phyloP scores from a whole-genome alignment of 805 yeast genomes.

The Ogataea haglerorum region DNA sequence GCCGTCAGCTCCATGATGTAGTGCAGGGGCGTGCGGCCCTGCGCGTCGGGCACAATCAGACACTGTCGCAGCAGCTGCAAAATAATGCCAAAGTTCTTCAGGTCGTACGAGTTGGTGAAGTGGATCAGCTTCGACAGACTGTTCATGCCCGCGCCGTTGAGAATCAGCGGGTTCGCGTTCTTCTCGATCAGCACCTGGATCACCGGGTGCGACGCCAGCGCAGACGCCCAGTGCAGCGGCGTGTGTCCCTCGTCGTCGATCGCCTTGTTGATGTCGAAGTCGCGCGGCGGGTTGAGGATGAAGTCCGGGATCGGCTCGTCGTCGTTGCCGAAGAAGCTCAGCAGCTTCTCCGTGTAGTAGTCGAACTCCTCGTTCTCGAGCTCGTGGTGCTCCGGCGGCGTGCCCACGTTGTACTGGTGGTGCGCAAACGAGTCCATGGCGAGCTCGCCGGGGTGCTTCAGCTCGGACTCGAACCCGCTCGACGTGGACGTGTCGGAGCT shows the following conservation, averaged over 20 bases:
- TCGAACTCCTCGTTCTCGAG: conserved; percentile 36
- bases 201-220: conserved; percentile 65
- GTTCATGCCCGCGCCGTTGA: conserved; percentile 60
- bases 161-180: conserved; percentile 57
- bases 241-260: conserved; percentile 82
- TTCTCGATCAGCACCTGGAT: conserved; percentile 53
- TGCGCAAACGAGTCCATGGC: conserved; percentile 19
- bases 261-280: conserved; percentile 61
- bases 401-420: conserved; percentile 9
- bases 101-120: conserved; percentile 70
- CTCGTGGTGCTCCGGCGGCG: conserved; percentile 15
- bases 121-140: conserved; percentile 65
- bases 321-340: conserved; percentile 54
- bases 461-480: conserved; percentile 18
- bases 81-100: conserved; percentile 55
- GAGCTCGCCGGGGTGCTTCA: conserved; percentile 16
- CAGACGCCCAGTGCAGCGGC: conserved; percentile 81
- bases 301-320: conserved; percentile 35
- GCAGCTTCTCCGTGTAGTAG: conserved; percentile 38
- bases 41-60: conserved; percentile 65
- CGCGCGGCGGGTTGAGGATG: conserved; percentile 54
- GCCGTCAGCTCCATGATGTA: conserved; percentile 54
- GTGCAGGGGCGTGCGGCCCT: conserved; percentile 72
- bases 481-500: conserved; percentile 30
- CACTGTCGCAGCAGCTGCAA: conserved; percentile 62